phyloP scores from a whole-genome alignment of 495 filamentous ascomycete genomes.

The Clavariopsis aquatica region DNA sequence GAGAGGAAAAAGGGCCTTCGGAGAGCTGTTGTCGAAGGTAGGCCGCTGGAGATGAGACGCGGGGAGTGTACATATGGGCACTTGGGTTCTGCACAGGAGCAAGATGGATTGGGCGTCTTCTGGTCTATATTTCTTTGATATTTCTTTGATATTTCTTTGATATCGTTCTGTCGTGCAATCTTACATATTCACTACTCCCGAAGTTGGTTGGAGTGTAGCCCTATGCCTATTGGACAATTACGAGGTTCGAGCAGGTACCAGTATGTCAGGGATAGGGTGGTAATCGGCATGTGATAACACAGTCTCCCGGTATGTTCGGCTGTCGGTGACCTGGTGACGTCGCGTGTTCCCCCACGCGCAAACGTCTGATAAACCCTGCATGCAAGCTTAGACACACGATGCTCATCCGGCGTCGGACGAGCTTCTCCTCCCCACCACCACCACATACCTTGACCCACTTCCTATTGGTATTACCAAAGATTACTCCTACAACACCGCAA shows the following conservation, averaged over 20 bases:
- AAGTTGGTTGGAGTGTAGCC: too few relatives aligned
- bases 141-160: too few relatives aligned
- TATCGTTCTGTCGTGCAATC: too few relatives aligned
- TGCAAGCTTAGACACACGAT: background rate
- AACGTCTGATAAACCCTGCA: background rate
- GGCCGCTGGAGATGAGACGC: background rate
- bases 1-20: slow-evolving; percentile 22
- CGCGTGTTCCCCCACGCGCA: background rate
- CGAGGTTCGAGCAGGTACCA: too few relatives aligned
- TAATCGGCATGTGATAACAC: too few relatives aligned
- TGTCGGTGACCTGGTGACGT: background rate
- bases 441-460: background rate
- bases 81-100: background rate
- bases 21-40: slow-evolving; percentile 26
- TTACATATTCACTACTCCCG: too few relatives aligned
- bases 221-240: too few relatives aligned
- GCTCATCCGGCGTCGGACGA: background rate
- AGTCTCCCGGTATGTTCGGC: too few relatives aligned
- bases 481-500: background rate
- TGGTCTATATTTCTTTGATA: too few relatives aligned
- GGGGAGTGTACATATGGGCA: background rate
- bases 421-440: background rate
- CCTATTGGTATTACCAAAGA: background rate
- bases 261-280: too few relatives aligned
- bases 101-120: background rate